Base-by-base conservation (phyloP, 495 filamentous ascomycete genomes). In the Parathielavia appendiculata region DNA sequence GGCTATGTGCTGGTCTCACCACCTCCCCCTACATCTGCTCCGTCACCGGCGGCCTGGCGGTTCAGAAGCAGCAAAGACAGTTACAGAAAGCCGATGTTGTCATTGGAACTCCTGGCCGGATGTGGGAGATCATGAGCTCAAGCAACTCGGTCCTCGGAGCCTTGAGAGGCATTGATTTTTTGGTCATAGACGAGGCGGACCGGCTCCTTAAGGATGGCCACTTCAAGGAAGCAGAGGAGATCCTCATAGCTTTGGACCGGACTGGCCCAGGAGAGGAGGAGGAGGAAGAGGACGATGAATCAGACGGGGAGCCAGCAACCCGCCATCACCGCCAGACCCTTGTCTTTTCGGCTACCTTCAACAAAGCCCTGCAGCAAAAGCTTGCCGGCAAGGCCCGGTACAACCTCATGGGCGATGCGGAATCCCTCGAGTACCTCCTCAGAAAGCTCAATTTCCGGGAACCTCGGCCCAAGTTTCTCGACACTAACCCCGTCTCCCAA, bases 341-440 rank as follows among this genome's bases (percentile, higher is more conserved):
- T 2, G 89, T 98, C 38, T 98, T 98, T 73, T 97, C 95, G 0
- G 93, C 93, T 4, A 98, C 93, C 0, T 96, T 98, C 73, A 87
- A 96, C 66, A 88, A 88, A 63, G 85, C 84, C 12, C 70, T 98
- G 51, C 92, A 97, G 67, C 87, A 92, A 64, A 97, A 96, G 65
- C 77, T 98, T 4, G 83, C 89, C 9, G 87, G 89, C 5, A 95
- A 91, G 66, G 76, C 81, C 7, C 82, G 79, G 30, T 85, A 81
- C 57, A 78, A 85, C 56, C 71, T 90, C 8, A 81, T 88, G 80
- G 79, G 76, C 65, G 80, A 87, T 51, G 79, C 83, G 45, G 86
- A 93, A 57, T 92, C 90, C 0, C 90, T 97, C 81, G 92, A 93
- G 61, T 96, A 96, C 70, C 81, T 98, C 2, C 77, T 97, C 1